Evolutionary conservation across 768 basidiomycete genomes (phyloP).

Genomic region (Leccinum disarticulatum): DNA sequence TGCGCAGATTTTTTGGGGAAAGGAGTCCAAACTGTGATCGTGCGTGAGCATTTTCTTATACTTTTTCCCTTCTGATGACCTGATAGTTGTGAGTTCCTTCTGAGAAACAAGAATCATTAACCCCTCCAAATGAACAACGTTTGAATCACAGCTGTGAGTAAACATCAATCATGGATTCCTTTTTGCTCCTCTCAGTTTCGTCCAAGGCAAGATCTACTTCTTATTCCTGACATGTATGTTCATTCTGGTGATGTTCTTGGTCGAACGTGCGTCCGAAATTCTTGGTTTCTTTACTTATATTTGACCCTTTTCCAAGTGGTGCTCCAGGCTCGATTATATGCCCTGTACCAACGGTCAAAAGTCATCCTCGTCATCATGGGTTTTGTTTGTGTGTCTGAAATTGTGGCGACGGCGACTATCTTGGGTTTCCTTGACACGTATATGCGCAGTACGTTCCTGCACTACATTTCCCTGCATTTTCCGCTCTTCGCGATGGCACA

Average conservation of each 20-base stretch:
- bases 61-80: neutral
- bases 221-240: conserved; percentile 4
- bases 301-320: conserved; percentile 7
- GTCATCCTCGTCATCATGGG: conserved; percentile 6
- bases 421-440: conserved; percentile 7
- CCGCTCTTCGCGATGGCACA: neutral
- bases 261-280: conserved; percentile 3
- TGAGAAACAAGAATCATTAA: neutral
- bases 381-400: conserved; percentile 5
- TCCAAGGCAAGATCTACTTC: conserved; percentile 9
- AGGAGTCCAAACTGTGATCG: conserved; percentile 1
- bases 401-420: conserved; percentile 9
- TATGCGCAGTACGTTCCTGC: conserved; percentile 1
- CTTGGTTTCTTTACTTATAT: neutral
- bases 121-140: neutral
- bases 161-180: neutral
- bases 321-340: conserved; percentile 15
- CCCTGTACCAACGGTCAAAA: conserved; percentile 9
- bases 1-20: conserved; percentile 14
- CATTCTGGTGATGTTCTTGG: conserved; percentile 1
- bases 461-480: neutral
- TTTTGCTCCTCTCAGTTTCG: neutral
- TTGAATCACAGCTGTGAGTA: neutral
- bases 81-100: conserved; percentile 17
- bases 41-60: neutral